Evolutionary conservation across 352 stramenopile species (phyloP).

Genomic region (Phytophthora citricola): DNA sequence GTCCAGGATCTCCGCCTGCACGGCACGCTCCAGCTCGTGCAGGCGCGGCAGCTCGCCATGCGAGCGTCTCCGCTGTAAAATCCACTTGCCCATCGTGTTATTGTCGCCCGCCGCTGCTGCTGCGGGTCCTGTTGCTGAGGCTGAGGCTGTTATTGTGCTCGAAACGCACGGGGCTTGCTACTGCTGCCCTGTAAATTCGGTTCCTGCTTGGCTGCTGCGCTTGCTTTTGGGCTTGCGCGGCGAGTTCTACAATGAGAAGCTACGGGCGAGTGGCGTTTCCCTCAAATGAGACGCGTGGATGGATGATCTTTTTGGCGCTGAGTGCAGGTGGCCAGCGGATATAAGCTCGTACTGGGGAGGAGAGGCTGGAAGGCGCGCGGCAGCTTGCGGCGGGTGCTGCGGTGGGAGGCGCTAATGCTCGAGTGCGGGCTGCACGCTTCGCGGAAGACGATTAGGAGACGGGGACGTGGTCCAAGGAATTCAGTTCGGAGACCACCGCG

Average conservation of each 20-base stretch:
- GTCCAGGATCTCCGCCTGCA: constrained; percentile 68
- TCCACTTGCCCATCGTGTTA: constrained; percentile 41
- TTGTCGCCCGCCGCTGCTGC: constrained; percentile 4
- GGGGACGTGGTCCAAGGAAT: constrained; percentile 8
- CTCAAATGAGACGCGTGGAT: constrained; percentile 15
- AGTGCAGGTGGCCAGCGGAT: constrained; percentile 17
- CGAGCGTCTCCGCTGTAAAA: constrained; percentile 38
- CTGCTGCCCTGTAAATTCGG: constrained; percentile 8
- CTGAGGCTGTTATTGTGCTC: constrained; percentile 28
- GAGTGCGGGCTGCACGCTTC: constrained; percentile 20
- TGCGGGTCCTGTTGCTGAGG: not conserved
- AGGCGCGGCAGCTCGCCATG: constrained; percentile 67
- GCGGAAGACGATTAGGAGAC: constrained; percentile 24
- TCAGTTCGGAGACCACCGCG: constrained; percentile 13
- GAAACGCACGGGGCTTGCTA: constrained; percentile 9
- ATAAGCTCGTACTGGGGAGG: constrained; percentile 5
- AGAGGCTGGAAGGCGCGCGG: constrained; percentile 11
- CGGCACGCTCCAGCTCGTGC: constrained; percentile 70
- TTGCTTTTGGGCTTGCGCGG: constrained; percentile 8
- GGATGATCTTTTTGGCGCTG: constrained; percentile 29
- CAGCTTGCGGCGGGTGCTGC: constrained; percentile 12
- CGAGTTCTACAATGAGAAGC: constrained; percentile 46
- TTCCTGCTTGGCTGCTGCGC: not conserved
- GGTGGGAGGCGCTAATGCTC: constrained; percentile 20
- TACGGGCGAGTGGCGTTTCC: constrained; percentile 26